Percentiles rank a stretch among this genome's conserved stretches.
phyloP scores from a whole-genome alignment of 208 protist species.

The Leishmania major region DNA sequence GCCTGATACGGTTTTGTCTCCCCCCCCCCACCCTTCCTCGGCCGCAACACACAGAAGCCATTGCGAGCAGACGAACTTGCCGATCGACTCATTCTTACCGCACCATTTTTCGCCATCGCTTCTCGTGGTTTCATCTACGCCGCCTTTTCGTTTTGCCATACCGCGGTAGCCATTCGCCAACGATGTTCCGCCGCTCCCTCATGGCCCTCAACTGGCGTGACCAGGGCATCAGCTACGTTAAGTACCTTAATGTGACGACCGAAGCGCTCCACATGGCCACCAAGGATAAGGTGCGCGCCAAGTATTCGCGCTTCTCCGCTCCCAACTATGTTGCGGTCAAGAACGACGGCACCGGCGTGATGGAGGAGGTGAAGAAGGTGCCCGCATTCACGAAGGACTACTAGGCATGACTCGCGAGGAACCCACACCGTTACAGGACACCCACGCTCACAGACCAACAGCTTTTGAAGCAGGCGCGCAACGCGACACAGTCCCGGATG shows the following conservation, averaged over 20 bases:
- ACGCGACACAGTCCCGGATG: neutral
- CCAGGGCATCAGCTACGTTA: constrained; percentile 90
- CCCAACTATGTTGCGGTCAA: constrained; percentile 73
- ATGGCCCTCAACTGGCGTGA: constrained; percentile 77
- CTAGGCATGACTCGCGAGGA: constrained; percentile 25
- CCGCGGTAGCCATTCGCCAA: neutral
- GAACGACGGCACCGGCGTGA: constrained; percentile 62
- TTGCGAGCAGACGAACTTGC: neutral
- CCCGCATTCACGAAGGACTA: constrained; percentile 77
- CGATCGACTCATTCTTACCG: neutral
- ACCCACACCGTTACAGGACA: neutral
- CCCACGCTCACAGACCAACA: neutral
- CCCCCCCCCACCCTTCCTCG: neutral
- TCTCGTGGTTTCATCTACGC: neutral
- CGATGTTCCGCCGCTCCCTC: constrained; percentile 69
- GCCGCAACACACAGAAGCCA: neutral
- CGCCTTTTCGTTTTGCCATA: constrained; percentile 1
- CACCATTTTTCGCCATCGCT: constrained; percentile 7
- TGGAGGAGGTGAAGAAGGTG: constrained; percentile 73
- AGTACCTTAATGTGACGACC: constrained; percentile 91
- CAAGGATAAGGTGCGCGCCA: constrained; percentile 59
- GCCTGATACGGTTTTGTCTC: neutral
- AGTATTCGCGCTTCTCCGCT: constrained; percentile 74
- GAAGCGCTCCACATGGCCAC: constrained; percentile 84
- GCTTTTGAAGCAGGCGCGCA: neutral